Conservation (phyloP, 805 yeast species). For the Dipodascus albidus region DNA sequence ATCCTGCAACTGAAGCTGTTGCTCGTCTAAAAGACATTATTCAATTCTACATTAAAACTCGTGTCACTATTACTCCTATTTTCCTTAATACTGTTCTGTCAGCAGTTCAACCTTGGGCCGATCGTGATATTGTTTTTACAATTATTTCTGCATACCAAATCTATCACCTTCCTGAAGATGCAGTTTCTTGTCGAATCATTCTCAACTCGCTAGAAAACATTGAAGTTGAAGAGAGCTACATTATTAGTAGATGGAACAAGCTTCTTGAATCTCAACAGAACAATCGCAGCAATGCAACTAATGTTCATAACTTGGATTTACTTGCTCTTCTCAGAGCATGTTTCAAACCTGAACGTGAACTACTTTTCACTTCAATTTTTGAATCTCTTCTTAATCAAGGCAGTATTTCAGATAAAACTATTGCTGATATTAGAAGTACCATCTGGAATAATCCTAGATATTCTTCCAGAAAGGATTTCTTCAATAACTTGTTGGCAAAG, state of each 20-base stretch:
- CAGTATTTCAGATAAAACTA: not conserved
- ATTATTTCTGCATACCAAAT: constrained; percentile 47
- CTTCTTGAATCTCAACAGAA: constrained; percentile 3
- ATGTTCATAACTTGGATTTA: not conserved
- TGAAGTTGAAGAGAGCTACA: constrained; percentile 40
- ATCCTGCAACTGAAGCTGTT: constrained; percentile 43
- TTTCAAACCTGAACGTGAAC: not conserved
- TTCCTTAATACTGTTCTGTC: constrained; percentile 68
- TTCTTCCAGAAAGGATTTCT: not conserved
- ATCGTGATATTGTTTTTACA: constrained; percentile 51
- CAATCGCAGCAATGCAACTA: not conserved
- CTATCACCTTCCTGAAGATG: constrained; percentile 48
- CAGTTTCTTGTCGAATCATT: constrained; percentile 60
- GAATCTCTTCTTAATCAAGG: not conserved
- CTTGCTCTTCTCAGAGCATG: not conserved
- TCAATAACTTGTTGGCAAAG: not conserved
- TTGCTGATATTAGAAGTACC: not conserved
- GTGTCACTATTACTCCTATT: constrained; percentile 58
- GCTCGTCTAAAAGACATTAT: constrained; percentile 45
- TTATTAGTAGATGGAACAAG: constrained; percentile 42
- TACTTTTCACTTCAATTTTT: not conserved
- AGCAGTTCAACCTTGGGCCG: constrained; percentile 56
- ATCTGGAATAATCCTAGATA: not conserved
- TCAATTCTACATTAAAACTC: constrained; percentile 41
- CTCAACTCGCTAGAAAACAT: constrained; percentile 64